Evolutionary conservation across 176 grass and related monocot genomes (phyloP).

Genomic region (Panicum miliaceum): DNA sequence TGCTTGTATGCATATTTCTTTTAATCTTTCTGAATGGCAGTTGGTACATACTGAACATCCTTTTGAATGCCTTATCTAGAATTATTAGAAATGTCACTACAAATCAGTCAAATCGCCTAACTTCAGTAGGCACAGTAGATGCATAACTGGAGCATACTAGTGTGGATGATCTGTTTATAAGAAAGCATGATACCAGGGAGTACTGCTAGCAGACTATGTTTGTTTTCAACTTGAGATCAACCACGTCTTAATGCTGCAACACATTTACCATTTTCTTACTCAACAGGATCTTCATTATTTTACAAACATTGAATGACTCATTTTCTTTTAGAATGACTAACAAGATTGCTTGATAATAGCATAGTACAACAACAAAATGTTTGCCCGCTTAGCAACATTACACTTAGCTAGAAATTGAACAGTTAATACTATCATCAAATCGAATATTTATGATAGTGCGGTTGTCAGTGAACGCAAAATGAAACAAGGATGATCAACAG

Average conservation of each 20-base stretch:
- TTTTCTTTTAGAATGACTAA: neutral
- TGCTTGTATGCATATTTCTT: neutral
- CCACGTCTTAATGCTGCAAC: neutral
- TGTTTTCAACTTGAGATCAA: neutral
- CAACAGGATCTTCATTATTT: neutral
- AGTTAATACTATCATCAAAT: slow-evolving; percentile 9
- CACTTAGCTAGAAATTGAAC: slow-evolving; percentile 7
- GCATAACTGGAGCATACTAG: neutral
- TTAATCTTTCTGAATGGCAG: neutral
- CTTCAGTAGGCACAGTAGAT: neutral
- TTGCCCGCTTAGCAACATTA: neutral
- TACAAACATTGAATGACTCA: neutral
- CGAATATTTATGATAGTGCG: neutral
- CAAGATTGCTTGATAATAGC: neutral
- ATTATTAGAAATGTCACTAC: slow-evolving; percentile 6
- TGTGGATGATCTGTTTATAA: slow-evolving; percentile 20
- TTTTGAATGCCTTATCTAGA: neutral
- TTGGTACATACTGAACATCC: slow-evolving; percentile 11
- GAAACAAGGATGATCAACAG: slow-evolving; percentile 21
- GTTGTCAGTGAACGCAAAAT: neutral
- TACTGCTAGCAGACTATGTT: neutral
- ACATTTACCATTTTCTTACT: neutral
- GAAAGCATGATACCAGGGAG: neutral
- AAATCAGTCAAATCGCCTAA: neutral
- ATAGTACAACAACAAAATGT: slow-evolving; percentile 3